These are phyloP conservation scores for Fusarium paranaense DNA, from an alignment of 2,329 filamentous ascomycete species.

Conservation along the genomic window DNA sequence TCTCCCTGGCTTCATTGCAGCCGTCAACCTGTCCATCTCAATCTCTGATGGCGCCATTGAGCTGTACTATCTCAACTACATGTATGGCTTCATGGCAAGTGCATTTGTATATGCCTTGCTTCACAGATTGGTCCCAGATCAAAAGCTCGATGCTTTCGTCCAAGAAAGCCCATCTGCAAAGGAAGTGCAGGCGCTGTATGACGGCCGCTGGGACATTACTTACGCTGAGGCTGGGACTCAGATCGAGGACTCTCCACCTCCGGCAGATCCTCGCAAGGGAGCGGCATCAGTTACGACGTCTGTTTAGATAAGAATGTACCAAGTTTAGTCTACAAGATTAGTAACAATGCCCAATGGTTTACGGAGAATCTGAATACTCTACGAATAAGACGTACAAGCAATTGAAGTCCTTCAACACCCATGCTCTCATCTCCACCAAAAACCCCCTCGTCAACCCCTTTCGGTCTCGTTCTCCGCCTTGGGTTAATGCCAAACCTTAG, in stretches of 20 bases:
- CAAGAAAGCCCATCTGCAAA: constrained; percentile 33
- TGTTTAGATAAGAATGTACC: constrained; percentile 1
- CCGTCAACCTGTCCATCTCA: constrained; percentile 49
- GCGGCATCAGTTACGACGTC: constrained; percentile 20
- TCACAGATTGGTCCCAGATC: constrained; percentile 46
- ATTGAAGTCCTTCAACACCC: not conserved
- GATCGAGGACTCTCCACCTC: not conserved
- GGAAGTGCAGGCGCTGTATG: constrained; percentile 46
- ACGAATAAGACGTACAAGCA: not conserved
- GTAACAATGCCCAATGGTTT: not conserved
- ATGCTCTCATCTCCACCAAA: not conserved
- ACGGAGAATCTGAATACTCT: not conserved
- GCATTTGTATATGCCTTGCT: constrained; percentile 47
- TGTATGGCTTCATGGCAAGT: constrained; percentile 53
- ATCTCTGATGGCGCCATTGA: constrained; percentile 53
- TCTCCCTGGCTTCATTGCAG: constrained; percentile 57
- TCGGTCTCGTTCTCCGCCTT: not conserved
- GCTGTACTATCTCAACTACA: constrained; percentile 54
- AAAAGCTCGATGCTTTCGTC: constrained; percentile 46
- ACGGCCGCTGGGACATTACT: constrained; percentile 49
- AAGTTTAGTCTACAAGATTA: not conserved
- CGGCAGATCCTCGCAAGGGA: constrained; percentile 16
- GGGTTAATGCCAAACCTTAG: not conserved
- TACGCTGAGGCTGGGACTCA: constrained; percentile 24
- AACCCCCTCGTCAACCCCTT: not conserved